Base-by-base conservation (phyloP, 1,139 yeast species). In the Arxiozyma heterogenica region DNA sequence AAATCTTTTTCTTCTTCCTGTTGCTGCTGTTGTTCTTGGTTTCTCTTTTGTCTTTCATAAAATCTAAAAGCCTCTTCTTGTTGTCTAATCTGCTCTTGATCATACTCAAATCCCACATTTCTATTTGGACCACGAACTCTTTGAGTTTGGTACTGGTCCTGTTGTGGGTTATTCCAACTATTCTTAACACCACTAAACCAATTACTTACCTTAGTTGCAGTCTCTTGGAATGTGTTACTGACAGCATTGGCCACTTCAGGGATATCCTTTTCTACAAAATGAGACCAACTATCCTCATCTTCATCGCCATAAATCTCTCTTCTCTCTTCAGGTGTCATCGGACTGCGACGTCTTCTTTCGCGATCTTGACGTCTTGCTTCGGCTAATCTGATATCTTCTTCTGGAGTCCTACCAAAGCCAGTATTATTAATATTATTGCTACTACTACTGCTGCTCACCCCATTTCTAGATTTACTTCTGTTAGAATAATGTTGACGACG, bases 221-320 rank as follows among this genome's bases (percentile, higher is more conserved):
- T 93, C 63, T 90, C 97, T 64, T 84, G 91, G 53, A 90, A 76
- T 34, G 95, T 94, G 65, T 84, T 85, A 53, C 81, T 76, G 56
- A 89, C 78, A 51, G 83, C 81, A 54, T 86, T 88, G 63, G 80
- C 83, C 61, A 88, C 73, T 63, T 83, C 89, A 12, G 84, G 84
- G 51, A 80, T 62, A 55, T 79, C 83, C 58, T 77, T 79, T 55
- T 80, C 83, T 43, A 84, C 84, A 64, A 85, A 76, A 57, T 79
- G 82, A 51, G 83, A 84, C 51, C 87, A 82, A 38, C 81, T 71
- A 53, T 83, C 87, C 20, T 73, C 79, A 4, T 73, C 77, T 4
- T 66, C 69, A 25, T 72, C 72, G 18, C 68, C 71, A 27, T 64
- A 71, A 42, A 63, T 65, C 46, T 66, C 66, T 25, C 59, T 54